Conservation (phyloP, 2,329 filamentous ascomycete species). For the Myriosclerotinia curreyana region DNA sequence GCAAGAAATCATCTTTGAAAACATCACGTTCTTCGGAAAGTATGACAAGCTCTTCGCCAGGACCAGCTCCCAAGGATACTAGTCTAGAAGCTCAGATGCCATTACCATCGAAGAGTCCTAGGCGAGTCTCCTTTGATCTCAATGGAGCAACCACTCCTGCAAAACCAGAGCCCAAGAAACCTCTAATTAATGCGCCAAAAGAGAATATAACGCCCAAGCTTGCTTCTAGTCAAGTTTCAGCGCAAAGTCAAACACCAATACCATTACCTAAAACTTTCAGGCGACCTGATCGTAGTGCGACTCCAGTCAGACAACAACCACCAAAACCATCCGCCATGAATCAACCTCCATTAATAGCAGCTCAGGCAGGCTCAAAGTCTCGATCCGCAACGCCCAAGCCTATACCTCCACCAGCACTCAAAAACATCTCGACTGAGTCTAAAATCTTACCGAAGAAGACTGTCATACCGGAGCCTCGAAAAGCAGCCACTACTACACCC, state of each 20-base stretch:
- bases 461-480: constrained; percentile 10
- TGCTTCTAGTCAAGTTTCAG: constrained; percentile 8
- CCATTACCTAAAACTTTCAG: constrained; percentile 18
- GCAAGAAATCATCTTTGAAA: constrained; percentile 33
- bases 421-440: neutral
- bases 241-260: constrained; percentile 13
- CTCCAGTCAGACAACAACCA: constrained; percentile 4
- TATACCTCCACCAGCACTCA: neutral
- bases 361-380: neutral
- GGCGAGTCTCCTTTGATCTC: constrained; percentile 29
- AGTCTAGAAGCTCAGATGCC: constrained; percentile 32
- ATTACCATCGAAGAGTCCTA: constrained; percentile 24
- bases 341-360: constrained; percentile 15
- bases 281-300: constrained; percentile 14
- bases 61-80: constrained; percentile 24
- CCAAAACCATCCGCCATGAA: constrained; percentile 12
- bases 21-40: constrained; percentile 28
- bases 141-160: constrained; percentile 21
- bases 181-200: neutral
- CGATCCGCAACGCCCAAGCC: constrained; percentile 16
- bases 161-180: constrained; percentile 13
- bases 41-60: constrained; percentile 29
- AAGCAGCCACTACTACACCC: neutral
- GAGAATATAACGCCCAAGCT: neutral
- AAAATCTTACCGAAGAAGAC: neutral